Conservation (phyloP, 1,284 basidiomycete species). For the Microbotryum intermedium region DNA sequence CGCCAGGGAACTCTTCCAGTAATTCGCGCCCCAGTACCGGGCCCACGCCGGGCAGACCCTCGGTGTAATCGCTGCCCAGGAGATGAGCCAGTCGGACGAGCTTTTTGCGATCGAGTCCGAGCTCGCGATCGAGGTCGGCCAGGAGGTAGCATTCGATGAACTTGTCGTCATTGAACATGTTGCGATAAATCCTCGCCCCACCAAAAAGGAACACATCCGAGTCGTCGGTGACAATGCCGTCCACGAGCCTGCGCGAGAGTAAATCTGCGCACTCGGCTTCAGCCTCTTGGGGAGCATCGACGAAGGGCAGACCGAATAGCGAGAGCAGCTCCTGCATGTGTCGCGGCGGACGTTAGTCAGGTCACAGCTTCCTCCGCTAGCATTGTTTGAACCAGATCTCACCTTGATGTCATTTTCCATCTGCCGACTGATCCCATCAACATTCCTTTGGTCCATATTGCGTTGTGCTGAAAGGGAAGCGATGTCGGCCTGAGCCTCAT, state of each 20-base stretch:
- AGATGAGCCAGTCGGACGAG: conserved; percentile 86
- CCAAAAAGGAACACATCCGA: conserved; percentile 98
- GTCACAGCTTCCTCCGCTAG: no score
- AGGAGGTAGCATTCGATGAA: conserved; percentile 92
- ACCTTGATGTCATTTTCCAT: conserved; percentile 97
- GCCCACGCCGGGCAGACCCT: conserved; percentile 89
- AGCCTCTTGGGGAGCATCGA: conserved; percentile 98
- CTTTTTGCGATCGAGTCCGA: conserved; percentile 77
- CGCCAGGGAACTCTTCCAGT: conserved; percentile 77
- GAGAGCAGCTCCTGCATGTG: conserved; percentile 62
- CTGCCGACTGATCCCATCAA: conserved; percentile 87
- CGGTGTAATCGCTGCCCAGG: conserved; percentile 92
- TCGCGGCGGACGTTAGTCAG: background rate
- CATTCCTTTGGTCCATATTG: conserved; percentile 81
- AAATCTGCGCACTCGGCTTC: conserved; percentile 98
- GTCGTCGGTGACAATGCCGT: conserved; percentile 98
- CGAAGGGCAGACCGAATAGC: conserved; percentile 93
- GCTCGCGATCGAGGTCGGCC: conserved; percentile 74
- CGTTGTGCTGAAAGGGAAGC: conserved; percentile 67
- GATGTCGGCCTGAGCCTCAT: conserved; percentile 90
- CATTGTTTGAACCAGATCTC: conserved; percentile 17
- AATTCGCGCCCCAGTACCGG: conserved; percentile 96
- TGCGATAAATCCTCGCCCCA: conserved; percentile 85
- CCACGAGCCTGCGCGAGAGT: conserved; percentile 72
- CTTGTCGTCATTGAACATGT: conserved; percentile 99